These are phyloP conservation scores for Yamadazyma ubonensis DNA, from an alignment of 805 yeast genomes.

Conservation along the genomic window DNA sequence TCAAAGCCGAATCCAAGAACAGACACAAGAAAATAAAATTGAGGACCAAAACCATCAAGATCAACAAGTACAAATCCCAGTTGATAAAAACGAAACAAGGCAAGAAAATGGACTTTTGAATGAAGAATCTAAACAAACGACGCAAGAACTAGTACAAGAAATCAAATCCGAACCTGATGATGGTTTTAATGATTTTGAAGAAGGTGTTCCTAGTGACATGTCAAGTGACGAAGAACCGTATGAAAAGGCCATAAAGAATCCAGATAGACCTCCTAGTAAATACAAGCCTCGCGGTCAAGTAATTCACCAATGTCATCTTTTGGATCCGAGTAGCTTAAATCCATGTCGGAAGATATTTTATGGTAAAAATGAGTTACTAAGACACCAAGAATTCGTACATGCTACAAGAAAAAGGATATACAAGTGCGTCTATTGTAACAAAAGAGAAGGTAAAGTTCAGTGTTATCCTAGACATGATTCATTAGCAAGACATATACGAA, in stretches of 20 bases:
- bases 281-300: conserved; percentile 14
- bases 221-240: conserved; percentile 8
- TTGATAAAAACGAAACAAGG: no score
- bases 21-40: no score
- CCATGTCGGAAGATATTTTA: conserved; percentile 42
- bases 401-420: conserved; percentile 43
- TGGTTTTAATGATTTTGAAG: background rate
- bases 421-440: conserved; percentile 40
- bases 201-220: conserved; percentile 7
- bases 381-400: conserved; percentile 48
- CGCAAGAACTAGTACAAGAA: no score
- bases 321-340: conserved; percentile 30
- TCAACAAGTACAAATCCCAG: no score
- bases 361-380: conserved; percentile 42
- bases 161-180: background rate
- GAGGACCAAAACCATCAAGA: no score
- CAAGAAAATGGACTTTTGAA: no score
- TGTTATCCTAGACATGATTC: conserved; percentile 46
- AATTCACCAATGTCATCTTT: conserved; percentile 42
- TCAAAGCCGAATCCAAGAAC: no score
- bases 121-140: no score
- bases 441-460: conserved; percentile 34
- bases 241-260: conserved; percentile 4
- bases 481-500: conserved; percentile 41
- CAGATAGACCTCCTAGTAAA: conserved; percentile 8